Base-by-base conservation (phyloP, 352 stramenopile genomes). In the Phytopythium ostracodes region DNA sequence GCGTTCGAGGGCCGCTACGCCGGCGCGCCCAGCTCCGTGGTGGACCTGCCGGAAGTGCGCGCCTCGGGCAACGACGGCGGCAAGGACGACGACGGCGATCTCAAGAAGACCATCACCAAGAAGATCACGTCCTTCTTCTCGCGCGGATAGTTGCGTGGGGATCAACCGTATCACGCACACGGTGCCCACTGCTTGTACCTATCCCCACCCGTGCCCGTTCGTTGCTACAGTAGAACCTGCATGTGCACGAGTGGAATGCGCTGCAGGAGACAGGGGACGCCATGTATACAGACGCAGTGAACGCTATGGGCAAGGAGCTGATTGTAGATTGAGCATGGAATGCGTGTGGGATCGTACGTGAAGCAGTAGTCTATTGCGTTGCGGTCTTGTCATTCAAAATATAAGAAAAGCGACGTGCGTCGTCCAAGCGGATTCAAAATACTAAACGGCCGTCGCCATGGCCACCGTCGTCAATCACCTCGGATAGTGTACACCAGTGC, bases 1-100 rank as follows among this genome's bases (percentile, higher is more conserved):
- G 67, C 77, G 51, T 94, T 94, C 68, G 86, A 94, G 77, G 65
- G 69, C 0, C 83, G 86, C 25, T 94, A 94, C 35, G 33, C 79
- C 12, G 78, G 76, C n/a, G 60, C 62, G 0, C 56, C 76, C 3
- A 81, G 61, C 35, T 51, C 59, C 10, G 68, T 76, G 36, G 65
- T 84, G 38, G 68, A 81, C 47, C 58, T 73, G 22, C 58, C 58
- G 20, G 66, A 63, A 25, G 69, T 72, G 31, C 71, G 79, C 46
- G 67, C 75, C 9, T 63, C 71, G 8, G 63, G 53, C 7, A 60
- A 60, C n/a, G 42, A 62, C 8, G 42, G 22, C 15, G 40, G 31
- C 36, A n/a, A n/a, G n/a, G 56, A 25, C 12, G 68, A 79, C 33
- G 74, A 77, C 2, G 68, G 69, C 50, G 67, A 69, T n/a, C 24